Base-by-base conservation (phyloP, 192 early-diverging fungal genomes). In the Paraglomus occultum region DNA sequence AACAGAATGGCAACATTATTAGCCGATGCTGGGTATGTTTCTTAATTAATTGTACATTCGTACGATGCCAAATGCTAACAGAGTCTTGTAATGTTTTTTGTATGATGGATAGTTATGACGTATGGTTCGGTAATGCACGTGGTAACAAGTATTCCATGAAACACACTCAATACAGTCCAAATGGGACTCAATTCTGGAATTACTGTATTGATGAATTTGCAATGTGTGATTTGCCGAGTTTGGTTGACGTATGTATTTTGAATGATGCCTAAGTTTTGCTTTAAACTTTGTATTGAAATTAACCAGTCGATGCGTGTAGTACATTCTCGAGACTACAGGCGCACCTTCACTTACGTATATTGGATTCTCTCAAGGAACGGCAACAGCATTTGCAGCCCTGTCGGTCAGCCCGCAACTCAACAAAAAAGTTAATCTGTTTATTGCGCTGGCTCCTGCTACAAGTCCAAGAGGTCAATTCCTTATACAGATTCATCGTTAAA, bases 281-380 rank as follows among this genome's bases (percentile, higher is more conserved):
- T 51, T 17, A 51, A 1, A 18, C 15, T 18, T 14, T 17, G 6
- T 40, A 57, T 69, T 20, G 15, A 1, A 57, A 53, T 66, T 77
- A 23, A 6, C 49, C 17, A 14, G 14, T 57, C 39, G 18, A 52
- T 31, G 2, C 8, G 40, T 44, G 31, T 52, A 90, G 83, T 94
- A 94, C 76, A 94, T 98, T 55, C 79, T 98, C 51, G 78, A 83
- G 40, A 84, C 81, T 40, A 97, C 96, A 20, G 92, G 91, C 0
- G 90, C 84, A 2, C 77, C 81, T n/a, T 85, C 84, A 31, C 77
- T 98, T 44, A 88, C 93, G 1, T 98, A 95, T 77, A 91, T 98
- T 67, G 96, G 96, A n/a, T 98, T 96, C 70, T 95, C 93, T 45
- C 96, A 98, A 79, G 96, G 95, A 52, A 92, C 91, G 0, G 88